Evolutionary conservation across 2,329 filamentous ascomycete genomes (phyloP), one percentile per base, ranked within the genome.

Genomic region (Meredithiella fracta): DNA sequence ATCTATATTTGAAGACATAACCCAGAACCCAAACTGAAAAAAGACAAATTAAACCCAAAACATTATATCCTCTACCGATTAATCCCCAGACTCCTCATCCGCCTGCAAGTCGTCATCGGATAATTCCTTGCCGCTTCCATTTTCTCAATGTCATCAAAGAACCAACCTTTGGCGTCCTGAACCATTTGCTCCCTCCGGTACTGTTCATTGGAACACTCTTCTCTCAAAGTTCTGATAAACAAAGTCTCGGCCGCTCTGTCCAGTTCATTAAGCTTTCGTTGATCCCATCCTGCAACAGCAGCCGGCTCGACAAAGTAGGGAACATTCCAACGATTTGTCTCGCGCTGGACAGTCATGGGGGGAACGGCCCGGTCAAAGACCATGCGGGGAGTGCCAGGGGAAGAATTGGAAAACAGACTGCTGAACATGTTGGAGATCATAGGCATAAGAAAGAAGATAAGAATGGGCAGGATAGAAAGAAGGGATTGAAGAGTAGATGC

Each of bases 401-500:
- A 11, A 7, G 77, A 67, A 26, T 76, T 67, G 25, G 73, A 68
- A 20, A 74, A 69, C 20, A 69, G 67, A n/a, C 66, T 65, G 55
- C 77, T 73, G 51, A 79, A 77, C 67, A 95, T 88, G 25, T 85
- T 91, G 20, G 86, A 87, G 56, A 97, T 72, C 25, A 94, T 75
- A 0, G 89, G 86, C 60, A 91, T 79, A 56, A 97, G 72, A 66
- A 98, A 94, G 63, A 98, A 81, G 61, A 98, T 73, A 55, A 98
- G 74, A 53, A 98, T 82, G 15, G 92, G 91, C 4, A 98, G 76
- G 15, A 98, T 76, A 58, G 88, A 85, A 56, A 86, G 70, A 62
- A 94, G 66, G 61, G 79, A 76, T 65, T 73, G 73, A 62, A 81
- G 65, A 52, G 73, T 76, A 52, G 76, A 73, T 72, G 50, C 8